phyloP scores from a whole-genome alignment of 2,329 filamentous ascomycete genomes.

The Biscogniauxia marginata region DNA sequence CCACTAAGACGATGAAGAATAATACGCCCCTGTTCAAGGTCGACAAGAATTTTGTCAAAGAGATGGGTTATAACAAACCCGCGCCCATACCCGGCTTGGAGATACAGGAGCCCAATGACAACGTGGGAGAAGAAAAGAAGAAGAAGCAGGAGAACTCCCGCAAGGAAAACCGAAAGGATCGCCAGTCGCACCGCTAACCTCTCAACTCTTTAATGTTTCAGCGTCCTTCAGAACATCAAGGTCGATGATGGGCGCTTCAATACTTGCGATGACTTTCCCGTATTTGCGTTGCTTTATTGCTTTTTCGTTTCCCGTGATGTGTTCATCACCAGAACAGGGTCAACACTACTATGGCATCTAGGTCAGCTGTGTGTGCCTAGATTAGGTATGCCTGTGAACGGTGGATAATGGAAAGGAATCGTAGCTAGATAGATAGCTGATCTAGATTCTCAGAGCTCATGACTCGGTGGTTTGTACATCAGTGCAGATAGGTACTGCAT shows the following conservation, averaged over 20 bases:
- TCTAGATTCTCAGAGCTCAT: not conserved
- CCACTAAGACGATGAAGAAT: conserved; percentile 34
- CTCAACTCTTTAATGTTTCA: not conserved
- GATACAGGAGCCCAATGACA: not conserved
- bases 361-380: not conserved
- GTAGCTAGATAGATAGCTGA: not conserved
- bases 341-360: not conserved
- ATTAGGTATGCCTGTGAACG: not conserved
- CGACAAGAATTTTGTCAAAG: not conserved
- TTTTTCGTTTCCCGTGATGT: not conserved
- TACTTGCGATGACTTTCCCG: not conserved
- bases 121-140: too few relatives aligned
- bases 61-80: not conserved
- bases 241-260: not conserved
- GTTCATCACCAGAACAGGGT: not conserved
- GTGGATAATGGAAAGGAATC: not conserved
- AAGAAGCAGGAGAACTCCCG: not conserved
- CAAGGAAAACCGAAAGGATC: not conserved
- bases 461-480: not conserved
- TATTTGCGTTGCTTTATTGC: not conserved
- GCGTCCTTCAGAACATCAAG: not conserved
- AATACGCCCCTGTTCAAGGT: not conserved
- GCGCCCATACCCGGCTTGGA: not conserved
- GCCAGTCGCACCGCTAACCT: not conserved
- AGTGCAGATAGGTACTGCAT: not conserved